A percentile compares a stretch with the other conserved stretches of the same genome.
These are phyloP conservation scores for Santalum album DNA, from an alignment of 164 flowering plant genomes.

Conservation along the genomic window DNA sequence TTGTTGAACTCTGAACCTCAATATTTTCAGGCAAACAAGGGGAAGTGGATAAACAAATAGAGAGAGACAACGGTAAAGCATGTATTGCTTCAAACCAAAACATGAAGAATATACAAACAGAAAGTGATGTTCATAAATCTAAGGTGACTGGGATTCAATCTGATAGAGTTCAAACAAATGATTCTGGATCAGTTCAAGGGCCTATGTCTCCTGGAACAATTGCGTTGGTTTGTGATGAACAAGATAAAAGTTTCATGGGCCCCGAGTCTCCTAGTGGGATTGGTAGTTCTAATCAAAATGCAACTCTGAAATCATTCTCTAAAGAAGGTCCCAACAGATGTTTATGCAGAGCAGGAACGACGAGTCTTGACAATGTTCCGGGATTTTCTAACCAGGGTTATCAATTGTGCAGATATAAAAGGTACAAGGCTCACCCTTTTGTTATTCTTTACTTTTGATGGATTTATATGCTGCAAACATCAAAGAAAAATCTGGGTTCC, in stretches of 20 bases:
- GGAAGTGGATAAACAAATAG: neutral
- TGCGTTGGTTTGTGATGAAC: slow-evolving; percentile 42
- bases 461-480: no score
- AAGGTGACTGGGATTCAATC: no score
- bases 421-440: slow-evolving; percentile 21
- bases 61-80: neutral
- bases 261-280: slow-evolving; percentile 14
- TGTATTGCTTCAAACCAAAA: neutral
- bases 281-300: slow-evolving; percentile 5
- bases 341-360: slow-evolving; percentile 43
- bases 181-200: slow-evolving; percentile 13
- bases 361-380: slow-evolving; percentile 30
- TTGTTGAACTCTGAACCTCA: no score
- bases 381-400: slow-evolving; percentile 32
- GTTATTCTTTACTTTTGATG: no score
- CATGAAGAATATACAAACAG: neutral
- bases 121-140: no score
- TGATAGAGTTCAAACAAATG: slow-evolving; percentile 3
- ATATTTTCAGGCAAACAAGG: neutral
- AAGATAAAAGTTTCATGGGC: slow-evolving; percentile 21
- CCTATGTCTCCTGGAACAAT: slow-evolving; percentile 37
- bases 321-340: slow-evolving; percentile 13
- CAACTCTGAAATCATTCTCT: slow-evolving; percentile 7
- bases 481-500: no score
- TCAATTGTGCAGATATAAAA: slow-evolving; percentile 28